These are phyloP conservation scores for Penicillium sp. DNA, from an alignment of 2,329 filamentous ascomycete species.

Conservation along the genomic window DNA sequence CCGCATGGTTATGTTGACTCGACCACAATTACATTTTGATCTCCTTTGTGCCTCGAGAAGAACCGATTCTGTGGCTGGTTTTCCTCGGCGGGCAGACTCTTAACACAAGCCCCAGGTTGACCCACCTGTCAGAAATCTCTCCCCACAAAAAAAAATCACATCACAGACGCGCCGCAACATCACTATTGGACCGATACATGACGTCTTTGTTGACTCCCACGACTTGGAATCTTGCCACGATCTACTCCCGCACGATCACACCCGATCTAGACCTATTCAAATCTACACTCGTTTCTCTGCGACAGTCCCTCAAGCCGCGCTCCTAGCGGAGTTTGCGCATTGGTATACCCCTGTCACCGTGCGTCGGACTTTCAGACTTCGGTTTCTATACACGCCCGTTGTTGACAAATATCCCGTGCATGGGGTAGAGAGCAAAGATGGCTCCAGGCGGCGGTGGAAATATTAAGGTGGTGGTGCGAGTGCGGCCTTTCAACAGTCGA, in stretches of 20 bases:
- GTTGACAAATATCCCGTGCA: slow-evolving; percentile 29
- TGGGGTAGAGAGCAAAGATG: slow-evolving; percentile 52
- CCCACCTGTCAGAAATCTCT: slow-evolving; percentile 3
- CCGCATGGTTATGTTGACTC: slow-evolving; percentile 25
- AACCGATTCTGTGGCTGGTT: slow-evolving; percentile 3
- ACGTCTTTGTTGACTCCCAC: slow-evolving; percentile 39
- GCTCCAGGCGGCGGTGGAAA: slow-evolving; percentile 79
- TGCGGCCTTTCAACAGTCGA: slow-evolving; percentile 92
- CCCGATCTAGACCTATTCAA: background rate
- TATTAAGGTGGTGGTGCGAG: slow-evolving; percentile 99
- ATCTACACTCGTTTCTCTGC: slow-evolving; percentile 8
- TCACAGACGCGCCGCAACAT: slow-evolving; percentile 18
- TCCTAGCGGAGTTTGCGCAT: slow-evolving; percentile 36
- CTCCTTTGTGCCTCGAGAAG: slow-evolving; percentile 10
- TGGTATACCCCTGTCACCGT: slow-evolving; percentile 25
- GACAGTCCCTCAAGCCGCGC: slow-evolving; percentile 27
- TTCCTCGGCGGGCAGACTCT: slow-evolving; percentile 1
- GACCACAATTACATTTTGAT: slow-evolving; percentile 17
- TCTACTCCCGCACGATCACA: slow-evolving; percentile 9
- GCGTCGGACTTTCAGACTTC: slow-evolving; percentile 16
- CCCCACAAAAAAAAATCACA: slow-evolving; percentile 19
- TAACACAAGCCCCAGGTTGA: slow-evolving; percentile 1
- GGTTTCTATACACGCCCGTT: slow-evolving; percentile 14
- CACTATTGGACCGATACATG: slow-evolving; percentile 30
- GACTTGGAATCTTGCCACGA: slow-evolving; percentile 18